A percentile compares a stretch with the other conserved stretches of the same genome.
These are phyloP conservation scores for Plasmodium chabaudi DNA, from an alignment of 169 alveolate species.

Conservation along the genomic window DNA sequence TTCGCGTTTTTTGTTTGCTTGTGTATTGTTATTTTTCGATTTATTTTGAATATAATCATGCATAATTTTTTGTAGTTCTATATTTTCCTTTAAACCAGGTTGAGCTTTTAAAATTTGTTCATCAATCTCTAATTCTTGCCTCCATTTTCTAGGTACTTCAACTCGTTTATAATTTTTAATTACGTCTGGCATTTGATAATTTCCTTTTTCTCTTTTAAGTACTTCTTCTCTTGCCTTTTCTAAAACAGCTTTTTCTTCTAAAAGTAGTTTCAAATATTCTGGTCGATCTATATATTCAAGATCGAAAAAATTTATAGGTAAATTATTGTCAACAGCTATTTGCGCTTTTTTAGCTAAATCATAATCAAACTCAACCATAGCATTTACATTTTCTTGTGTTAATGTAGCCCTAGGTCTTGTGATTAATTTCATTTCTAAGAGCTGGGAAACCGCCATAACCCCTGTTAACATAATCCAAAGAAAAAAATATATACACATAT, in stretches of 20 bases:
- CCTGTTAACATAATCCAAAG: constrained; percentile 55
- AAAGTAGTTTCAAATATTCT: constrained; percentile 49
- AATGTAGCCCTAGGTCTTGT: constrained; percentile 87
- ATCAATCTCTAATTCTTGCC: constrained; percentile 75
- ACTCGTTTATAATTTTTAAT: constrained; percentile 75
- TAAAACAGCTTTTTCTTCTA: constrained; percentile 69
- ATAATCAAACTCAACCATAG: constrained; percentile 86
- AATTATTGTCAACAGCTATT: constrained; percentile 86
- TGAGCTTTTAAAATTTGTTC: constrained; percentile 67
- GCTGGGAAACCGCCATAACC: constrained; percentile 87
- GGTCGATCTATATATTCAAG: constrained; percentile 84
- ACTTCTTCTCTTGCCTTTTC: constrained; percentile 76
- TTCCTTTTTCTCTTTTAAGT: constrained; percentile 67
- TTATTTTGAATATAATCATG: constrained; percentile 61
- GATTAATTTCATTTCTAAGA: constrained; percentile 85
- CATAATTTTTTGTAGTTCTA: constrained; percentile 74
- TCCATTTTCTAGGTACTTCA: constrained; percentile 76
- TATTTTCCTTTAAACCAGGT: constrained; percentile 76
- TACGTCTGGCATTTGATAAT: constrained; percentile 59
- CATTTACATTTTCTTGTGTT: constrained; percentile 87
- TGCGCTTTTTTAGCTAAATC: constrained; percentile 87
- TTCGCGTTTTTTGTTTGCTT: constrained; percentile 13
- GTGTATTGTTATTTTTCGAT: constrained; percentile 49
- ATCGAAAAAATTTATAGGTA: constrained; percentile 84
- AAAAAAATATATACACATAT: background rate